Base-by-base conservation (phyloP, 345 rosid genomes). In the Leavenworthia alabamica region DNA sequence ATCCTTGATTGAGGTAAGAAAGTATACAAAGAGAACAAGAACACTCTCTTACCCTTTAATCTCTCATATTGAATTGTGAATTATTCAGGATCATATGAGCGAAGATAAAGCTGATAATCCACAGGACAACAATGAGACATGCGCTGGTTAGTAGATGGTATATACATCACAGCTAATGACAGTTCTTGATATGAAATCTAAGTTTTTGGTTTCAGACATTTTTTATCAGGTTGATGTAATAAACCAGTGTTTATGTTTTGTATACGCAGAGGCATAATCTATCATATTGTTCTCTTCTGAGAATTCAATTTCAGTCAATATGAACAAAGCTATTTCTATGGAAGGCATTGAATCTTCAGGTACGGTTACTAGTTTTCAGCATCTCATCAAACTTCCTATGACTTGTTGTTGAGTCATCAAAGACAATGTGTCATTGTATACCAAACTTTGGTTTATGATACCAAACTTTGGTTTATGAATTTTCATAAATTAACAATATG, bases 1-100 rank as follows among this genome's bases (percentile, higher is more conserved):
- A 23, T 24, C 45, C 2, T n/a, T 48, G 31, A 29, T 45, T 8
- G 70, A 71, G 70, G 75, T 71, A 31, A 49, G 39, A 19, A 5
- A 23, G 1, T 17, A 48, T 16, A 28, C 54, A 15, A 40, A 36
- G 29, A 46, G 39, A 46, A 47, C 22, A 22, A 46, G 7, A 10
- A 11, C 57, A 27, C 51, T 29, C 15, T 69, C n/a, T 56, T 23
- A n/a, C 40, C 24, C 29, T 39, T 36, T 40, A 31, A 1, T 47
- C 41, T 52, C 8, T 22, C 11, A 29, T 27, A 7, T 15, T 40
- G 13, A 40, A 19, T 41, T 32, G 47, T 56, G 39, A 31, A 48
- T 48, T 39, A 42, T 43, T 32, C 66, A 71, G 75, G 75, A 71
- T 7, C 53, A 70, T 47, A 47, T 70, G 59, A 22, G 24, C 14